Evolutionary conservation across 495 filamentous ascomycete genomes (phyloP).

Genomic region (Pyrenula aspistea): DNA sequence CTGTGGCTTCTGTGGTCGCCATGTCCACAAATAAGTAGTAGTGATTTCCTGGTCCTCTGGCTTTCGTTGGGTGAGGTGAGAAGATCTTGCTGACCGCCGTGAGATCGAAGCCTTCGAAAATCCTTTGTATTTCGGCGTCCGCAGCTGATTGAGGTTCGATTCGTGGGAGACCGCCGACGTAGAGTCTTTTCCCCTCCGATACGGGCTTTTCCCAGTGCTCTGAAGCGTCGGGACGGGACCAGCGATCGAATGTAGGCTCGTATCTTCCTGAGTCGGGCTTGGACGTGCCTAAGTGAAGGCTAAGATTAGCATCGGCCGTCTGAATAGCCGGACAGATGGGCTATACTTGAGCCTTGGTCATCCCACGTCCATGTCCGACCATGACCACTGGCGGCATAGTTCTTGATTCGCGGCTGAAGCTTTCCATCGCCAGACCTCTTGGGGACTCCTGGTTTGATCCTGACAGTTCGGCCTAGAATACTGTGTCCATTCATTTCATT

Average conservation of each 20-base stretch:
- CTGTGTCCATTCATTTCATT: constrained; percentile 35
- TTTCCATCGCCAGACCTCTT: constrained; percentile 16
- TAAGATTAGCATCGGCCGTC: neutral
- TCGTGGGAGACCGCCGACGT: constrained; percentile 35
- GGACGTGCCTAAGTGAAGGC: neutral
- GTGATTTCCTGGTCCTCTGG: constrained; percentile 40
- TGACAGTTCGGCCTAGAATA: constrained; percentile 43
- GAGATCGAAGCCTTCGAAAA: constrained; percentile 33
- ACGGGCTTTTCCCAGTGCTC: constrained; percentile 2
- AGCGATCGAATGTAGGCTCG: constrained; percentile 16
- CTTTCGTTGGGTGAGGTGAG: constrained; percentile 39
- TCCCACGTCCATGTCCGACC: neutral
- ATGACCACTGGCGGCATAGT: neutral
- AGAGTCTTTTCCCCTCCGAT: constrained; percentile 23
- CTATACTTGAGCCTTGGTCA: neutral
- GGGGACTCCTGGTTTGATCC: constrained; percentile 45
- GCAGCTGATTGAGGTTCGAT: constrained; percentile 31
- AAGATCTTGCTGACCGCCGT: constrained; percentile 51
- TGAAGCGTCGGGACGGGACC: constrained; percentile 19
- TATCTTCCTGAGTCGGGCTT: neutral
- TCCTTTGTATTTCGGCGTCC: constrained; percentile 26
- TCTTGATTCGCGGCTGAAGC: neutral
- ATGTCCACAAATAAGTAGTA: constrained; percentile 63
- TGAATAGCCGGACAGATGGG: neutral
- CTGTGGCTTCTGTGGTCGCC: constrained; percentile 38